Evolutionary conservation across 75 land plant species (phyloP).

Genomic region (Adiantum capillusveneris): DNA sequence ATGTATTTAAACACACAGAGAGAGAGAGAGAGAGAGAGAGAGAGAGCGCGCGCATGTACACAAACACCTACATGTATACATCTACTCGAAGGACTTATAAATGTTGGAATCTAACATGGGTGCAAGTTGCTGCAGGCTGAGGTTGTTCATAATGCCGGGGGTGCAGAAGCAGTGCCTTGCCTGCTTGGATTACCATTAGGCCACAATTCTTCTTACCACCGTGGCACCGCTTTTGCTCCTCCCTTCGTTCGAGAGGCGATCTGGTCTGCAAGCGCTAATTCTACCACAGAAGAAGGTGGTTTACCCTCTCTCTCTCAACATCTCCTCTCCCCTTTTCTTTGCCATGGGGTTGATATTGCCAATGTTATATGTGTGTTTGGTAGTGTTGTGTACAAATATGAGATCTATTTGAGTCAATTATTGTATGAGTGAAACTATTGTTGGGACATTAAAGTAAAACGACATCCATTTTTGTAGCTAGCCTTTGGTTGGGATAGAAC

Average conservation of each 20-base stretch:
- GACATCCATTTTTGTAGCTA: too few relatives aligned
- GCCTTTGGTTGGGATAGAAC: too few relatives aligned
- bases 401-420: too few relatives aligned
- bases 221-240: conserved; percentile 98
- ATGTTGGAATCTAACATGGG: background rate
- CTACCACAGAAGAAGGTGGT: conserved; percentile 88
- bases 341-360: too few relatives aligned
- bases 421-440: too few relatives aligned
- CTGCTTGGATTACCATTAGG: conserved; percentile 95
- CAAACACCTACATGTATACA: background rate
- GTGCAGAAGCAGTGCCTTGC: conserved; percentile 63
- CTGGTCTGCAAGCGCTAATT: conserved; percentile 98
- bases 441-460: too few relatives aligned
- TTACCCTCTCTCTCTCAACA: too few relatives aligned
- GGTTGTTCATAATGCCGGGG: conserved; percentile 68
- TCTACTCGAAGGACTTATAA: background rate
- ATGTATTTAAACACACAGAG: background rate
- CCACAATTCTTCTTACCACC: conserved; percentile 96
- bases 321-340: too few relatives aligned
- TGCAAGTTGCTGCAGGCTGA: conserved; percentile 65
- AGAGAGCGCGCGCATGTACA: too few relatives aligned
- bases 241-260: conserved; percentile 97
- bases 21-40: background rate
- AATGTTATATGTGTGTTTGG: too few relatives aligned
- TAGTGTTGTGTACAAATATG: too few relatives aligned